Evolutionary conservation across 1,139 yeast species (phyloP), one percentile per base, ranked within the genome.

Genomic region (Chernovozyma sophiae-reginae): DNA sequence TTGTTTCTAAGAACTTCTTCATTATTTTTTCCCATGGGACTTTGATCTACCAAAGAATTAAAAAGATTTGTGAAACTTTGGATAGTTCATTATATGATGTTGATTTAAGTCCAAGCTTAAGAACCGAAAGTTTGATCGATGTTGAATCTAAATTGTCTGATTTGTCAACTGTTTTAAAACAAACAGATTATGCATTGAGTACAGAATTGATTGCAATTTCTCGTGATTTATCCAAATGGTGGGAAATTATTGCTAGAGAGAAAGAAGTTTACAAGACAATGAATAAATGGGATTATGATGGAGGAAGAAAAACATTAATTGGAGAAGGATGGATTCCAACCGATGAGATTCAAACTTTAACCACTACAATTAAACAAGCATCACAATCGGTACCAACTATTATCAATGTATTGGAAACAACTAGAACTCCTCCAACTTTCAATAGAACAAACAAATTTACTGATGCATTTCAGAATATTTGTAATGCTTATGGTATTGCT

Each of bases 251-350:
- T 35, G 81, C 78, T 38, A 66, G 85, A 46, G 95, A 85, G 57
- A 82, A 81, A 52, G 79, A 83, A 4, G 82, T 84, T 18, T 81
- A 77, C 53, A 68, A 74, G 26, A 71, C 82, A 8, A 71, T 84
- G 76, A 84, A 84, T 56, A 61, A 65, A 30, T 82, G 86, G 53
- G 80, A 77, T 54, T 79, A 77, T 49, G 89, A 81, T 51, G 68
- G 73, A 34, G 71, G 77, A 22, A 78, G 90, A 57, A 73, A 74
- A 51, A 73, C 80, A 20, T 67, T 84, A 43, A 71, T 82, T 32
- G 86, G 82, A 13, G 92, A 84, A 65, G 94, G 92, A 24, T 85
- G 94, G 94, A 67, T 81, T 13, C 92, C 94, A 38, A 68, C 75
- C 2, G 76, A 77, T 41, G 86, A 81, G 42, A 58, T 69, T 28